Evolutionary conservation across 371 early-diverging fungal species (phyloP), one percentile per base, ranked within the genome.

Genomic region (Zychaea mexicana): DNA sequence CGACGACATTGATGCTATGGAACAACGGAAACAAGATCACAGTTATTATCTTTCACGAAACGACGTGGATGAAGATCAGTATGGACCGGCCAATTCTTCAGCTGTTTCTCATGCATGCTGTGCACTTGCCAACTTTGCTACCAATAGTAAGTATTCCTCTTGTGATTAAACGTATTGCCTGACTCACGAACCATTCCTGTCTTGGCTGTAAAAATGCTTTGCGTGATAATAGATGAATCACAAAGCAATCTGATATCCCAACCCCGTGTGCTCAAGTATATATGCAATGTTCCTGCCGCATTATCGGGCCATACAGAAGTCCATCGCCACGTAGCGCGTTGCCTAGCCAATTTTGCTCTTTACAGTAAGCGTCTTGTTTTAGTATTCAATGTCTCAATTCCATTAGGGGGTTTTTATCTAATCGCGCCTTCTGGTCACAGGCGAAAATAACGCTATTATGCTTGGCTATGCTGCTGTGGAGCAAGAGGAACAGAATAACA

Each of bases 61-160:
- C 49, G 22, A 33, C 12, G 45, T 22, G 13, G 60, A 53, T 8
- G 46, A 53, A 24, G 26, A 39, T 30, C 27, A 33, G 46, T 58
- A 36, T 3, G 33, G 45, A n/a, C 31, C 63, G 17, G 13, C 70
- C 2, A 69, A 72, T 52, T 46, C 77, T 0, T 78, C 81, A 17
- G 72, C 82, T 0, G 78, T 84, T 8, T 84, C 87, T 1, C 85
- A 87, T 67, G 74, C 80, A 10, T 85, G 85, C 54, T 87, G 87
- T 64, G 85, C 87, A 8, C 65, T 87, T 58, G 87, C 87, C 17
- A 87, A 87, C 58, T 73, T 87, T 75, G 87, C 87, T 2, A 87
- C 87, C 10, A 87, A 85, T 58, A 76, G 84, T 61, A 69, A 57
- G 64, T 61, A 5, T 10, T 56, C 49, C 24, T 49, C n/a, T n/a